Evolutionary conservation across 306 rosid genomes (phyloP).

Genomic region (Geum urbanum): DNA sequence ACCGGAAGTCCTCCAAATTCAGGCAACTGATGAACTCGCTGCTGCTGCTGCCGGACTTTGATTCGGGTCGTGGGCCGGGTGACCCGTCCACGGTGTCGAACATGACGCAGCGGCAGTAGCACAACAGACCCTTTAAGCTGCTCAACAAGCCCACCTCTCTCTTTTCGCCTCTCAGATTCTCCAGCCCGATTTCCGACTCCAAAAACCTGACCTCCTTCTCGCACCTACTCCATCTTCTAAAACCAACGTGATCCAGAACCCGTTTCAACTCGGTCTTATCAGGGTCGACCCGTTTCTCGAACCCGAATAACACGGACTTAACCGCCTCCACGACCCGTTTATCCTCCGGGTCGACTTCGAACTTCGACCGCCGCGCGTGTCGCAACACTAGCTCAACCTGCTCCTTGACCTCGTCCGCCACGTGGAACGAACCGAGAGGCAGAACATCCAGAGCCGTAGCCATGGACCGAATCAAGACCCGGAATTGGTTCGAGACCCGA

Average conservation of each 20-base stretch:
- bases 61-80: conserved; percentile 28
- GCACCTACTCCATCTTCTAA: conserved; percentile 54
- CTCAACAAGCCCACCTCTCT: conserved; percentile 31
- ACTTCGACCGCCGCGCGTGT: conserved; percentile 44
- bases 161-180: conserved; percentile 35
- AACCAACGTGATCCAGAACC: conserved; percentile 56
- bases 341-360: conserved; percentile 52
- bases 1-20: conserved; percentile 66
- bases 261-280: conserved; percentile 33
- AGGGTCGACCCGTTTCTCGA: conserved; percentile 45
- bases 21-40: conserved; percentile 23
- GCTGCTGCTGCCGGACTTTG: conserved; percentile 9
- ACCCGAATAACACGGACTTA: conserved; percentile 31
- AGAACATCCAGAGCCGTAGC: conserved; percentile 58
- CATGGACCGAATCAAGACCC: conserved; percentile 44
- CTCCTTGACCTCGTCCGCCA: conserved; percentile 43
- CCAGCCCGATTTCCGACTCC: conserved; percentile 58
- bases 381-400: conserved; percentile 43
- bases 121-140: conserved; percentile 51
- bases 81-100: conserved; percentile 41
- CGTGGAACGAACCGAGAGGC: conserved; percentile 29
- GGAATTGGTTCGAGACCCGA: conserved; percentile 42
- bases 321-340: conserved; percentile 32
- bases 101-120: conserved; percentile 56
- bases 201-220: conserved; percentile 62